These are phyloP conservation scores for Lactifluus pinguis DNA, from an alignment of 768 basidiomycete genomes.

Conservation along the genomic window DNA sequence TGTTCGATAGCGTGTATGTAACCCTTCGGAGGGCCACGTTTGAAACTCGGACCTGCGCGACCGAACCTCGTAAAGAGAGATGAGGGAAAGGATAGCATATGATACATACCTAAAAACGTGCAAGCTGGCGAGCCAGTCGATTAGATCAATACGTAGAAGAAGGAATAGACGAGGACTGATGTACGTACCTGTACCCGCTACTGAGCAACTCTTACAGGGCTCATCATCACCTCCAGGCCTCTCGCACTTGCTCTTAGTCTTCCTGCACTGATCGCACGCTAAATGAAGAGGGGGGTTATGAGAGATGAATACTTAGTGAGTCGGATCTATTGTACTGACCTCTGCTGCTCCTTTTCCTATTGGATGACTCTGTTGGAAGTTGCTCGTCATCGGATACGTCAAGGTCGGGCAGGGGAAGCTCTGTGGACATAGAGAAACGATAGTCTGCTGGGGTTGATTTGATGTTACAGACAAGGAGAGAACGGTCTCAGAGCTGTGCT, in stretches of 20 bases:
- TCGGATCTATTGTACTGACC: background rate
- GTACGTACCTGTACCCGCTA: slow-evolving; percentile 41
- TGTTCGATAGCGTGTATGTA: slow-evolving; percentile 93
- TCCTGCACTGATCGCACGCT: slow-evolving; percentile 86
- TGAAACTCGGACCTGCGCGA: slow-evolving; percentile 59
- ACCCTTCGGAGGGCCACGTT: slow-evolving; percentile 80
- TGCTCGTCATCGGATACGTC: slow-evolving; percentile 19
- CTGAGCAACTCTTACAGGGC: slow-evolving; percentile 55
- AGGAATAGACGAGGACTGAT: slow-evolving; percentile 19
- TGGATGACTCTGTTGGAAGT: slow-evolving; percentile 3
- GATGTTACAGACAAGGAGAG: too few species aligned
- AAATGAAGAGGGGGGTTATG: background rate
- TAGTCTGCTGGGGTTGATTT: background rate
- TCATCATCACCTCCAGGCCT: slow-evolving; percentile 38
- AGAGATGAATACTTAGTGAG: background rate
- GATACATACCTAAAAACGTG: slow-evolving; percentile 48
- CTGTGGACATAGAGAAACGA: slow-evolving; percentile 2
- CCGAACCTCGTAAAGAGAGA: background rate
- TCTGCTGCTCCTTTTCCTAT: slow-evolving; percentile 20
- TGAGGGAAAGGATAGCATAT: background rate
- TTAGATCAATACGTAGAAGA: slow-evolving; percentile 8
- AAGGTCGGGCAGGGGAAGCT: slow-evolving; percentile 9
- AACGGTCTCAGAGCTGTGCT: too few species aligned
- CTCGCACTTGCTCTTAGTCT: slow-evolving; percentile 84
- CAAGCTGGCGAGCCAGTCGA: slow-evolving; percentile 37